These are phyloP conservation scores for Aureobasidium sp. DNA, from an alignment of 2,329 filamentous ascomycete species.

Conservation along the genomic window DNA sequence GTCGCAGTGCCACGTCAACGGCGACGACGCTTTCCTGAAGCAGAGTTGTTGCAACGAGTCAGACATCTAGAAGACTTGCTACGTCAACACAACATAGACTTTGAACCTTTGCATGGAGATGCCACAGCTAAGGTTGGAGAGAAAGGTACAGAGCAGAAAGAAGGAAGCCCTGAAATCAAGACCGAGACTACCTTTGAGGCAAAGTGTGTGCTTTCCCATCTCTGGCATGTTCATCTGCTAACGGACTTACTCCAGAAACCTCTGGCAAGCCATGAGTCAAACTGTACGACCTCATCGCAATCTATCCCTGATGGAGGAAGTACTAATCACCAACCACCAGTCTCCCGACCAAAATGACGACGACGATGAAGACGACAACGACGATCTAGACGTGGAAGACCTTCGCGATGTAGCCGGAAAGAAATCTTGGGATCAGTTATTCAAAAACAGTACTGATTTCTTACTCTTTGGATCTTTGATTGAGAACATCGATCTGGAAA, in stretches of 20 bases:
- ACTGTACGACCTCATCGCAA: slow-evolving; percentile 34
- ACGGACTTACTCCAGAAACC: slow-evolving; percentile 37
- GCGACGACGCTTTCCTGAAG: slow-evolving; percentile 72
- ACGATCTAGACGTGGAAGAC: slow-evolving; percentile 33
- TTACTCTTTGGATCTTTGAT: slow-evolving; percentile 59
- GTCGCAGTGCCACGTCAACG: slow-evolving; percentile 52
- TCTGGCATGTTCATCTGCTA: too few species aligned
- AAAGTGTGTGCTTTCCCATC: neutral
- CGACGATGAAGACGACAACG: slow-evolving; percentile 10
- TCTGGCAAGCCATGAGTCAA: slow-evolving; percentile 54
- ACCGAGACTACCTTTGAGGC: slow-evolving; percentile 26
- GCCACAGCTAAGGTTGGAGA: slow-evolving; percentile 1
- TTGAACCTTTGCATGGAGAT: slow-evolving; percentile 65
- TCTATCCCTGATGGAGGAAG: neutral
- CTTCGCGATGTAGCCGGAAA: slow-evolving; percentile 43
- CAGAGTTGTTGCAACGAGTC: slow-evolving; percentile 74
- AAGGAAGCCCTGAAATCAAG: slow-evolving; percentile 20
- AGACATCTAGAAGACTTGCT: slow-evolving; percentile 74
- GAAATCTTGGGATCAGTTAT: slow-evolving; percentile 52
- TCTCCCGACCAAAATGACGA: slow-evolving; percentile 27
- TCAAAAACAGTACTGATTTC: slow-evolving; percentile 45
- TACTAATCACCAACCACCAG: slow-evolving; percentile 31
- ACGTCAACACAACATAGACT: slow-evolving; percentile 71
- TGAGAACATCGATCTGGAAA: slow-evolving; percentile 48
- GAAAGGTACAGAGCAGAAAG: neutral